Percentiles rank a stretch among this genome's conserved stretches.
Evolutionary conservation across 148 eudicot genomes (phyloP).

Genomic region (Nepenthes gracilis): DNA sequence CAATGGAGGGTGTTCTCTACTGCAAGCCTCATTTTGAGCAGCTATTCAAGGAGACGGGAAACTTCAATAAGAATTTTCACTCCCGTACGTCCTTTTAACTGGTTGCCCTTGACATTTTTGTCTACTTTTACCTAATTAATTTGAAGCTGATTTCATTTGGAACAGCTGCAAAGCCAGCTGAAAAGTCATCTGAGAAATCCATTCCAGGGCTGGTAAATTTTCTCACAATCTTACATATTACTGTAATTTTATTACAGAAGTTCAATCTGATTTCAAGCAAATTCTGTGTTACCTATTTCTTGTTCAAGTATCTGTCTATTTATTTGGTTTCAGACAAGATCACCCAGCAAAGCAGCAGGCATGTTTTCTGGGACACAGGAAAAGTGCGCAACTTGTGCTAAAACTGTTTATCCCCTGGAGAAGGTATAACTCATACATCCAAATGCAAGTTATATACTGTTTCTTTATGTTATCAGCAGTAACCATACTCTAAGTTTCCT

Average conservation of each 20-base stretch:
- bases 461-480: background rate
- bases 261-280: background rate
- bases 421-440: conserved; percentile 34
- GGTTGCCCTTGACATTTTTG: background rate
- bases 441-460: too few relatives aligned
- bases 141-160: conserved; percentile 7
- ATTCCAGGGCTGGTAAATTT: conserved; percentile 55
- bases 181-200: conserved; percentile 19
- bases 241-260: background rate
- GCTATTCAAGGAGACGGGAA: conserved; percentile 82
- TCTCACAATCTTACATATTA: too few relatives aligned
- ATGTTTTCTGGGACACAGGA: conserved; percentile 98
- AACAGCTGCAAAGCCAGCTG: conserved; percentile 67
- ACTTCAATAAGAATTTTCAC: conserved; percentile 71
- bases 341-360: conserved; percentile 87
- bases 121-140: background rate
- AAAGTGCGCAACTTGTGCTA: conserved; percentile 82
- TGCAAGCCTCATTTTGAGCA: conserved; percentile 96
- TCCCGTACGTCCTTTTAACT: conserved; percentile 42
- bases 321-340: conserved; percentile 48
- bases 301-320: background rate
- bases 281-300: background rate
- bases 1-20: conserved; percentile 82
- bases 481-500: background rate
- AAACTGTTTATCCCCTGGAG: conserved; percentile 86